A percentile compares a stretch with the other conserved stretches of the same genome.
phyloP scores from a whole-genome alignment of 768 basidiomycete species.

The Mycena chlorophos region DNA sequence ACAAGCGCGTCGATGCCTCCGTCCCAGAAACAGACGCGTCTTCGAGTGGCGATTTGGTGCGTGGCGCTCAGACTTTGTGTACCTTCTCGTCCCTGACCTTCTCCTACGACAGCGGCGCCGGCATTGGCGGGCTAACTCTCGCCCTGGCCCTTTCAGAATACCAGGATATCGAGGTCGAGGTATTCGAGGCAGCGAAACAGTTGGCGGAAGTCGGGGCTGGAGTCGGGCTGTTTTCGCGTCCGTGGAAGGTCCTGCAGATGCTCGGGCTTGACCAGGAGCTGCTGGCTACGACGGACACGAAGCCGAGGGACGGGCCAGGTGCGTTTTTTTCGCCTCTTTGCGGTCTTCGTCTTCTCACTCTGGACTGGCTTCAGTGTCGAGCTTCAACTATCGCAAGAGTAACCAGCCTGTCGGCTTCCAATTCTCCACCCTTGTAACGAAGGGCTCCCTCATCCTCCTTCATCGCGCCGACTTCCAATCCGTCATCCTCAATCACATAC shows the following conservation, averaged over 20 bases:
- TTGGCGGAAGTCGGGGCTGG: conserved; percentile 63
- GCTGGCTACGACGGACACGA: conserved; percentile 38
- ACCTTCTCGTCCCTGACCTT: conserved; percentile 9
- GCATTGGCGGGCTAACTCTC: conserved; percentile 49
- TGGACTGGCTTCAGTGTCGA: conserved; percentile 38
- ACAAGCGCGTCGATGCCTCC: too few species aligned
- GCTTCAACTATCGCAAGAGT: conserved; percentile 60
- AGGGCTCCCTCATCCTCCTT: conserved; percentile 54
- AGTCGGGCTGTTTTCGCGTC: conserved; percentile 53
- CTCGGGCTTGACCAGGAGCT: conserved; percentile 50
- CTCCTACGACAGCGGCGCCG: conserved; percentile 46
- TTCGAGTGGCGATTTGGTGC: conserved; percentile 59
- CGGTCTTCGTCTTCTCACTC: conserved; percentile 1
- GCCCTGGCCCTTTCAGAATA: conserved; percentile 50
- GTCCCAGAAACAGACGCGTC: too few species aligned
- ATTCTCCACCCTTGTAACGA: conserved; percentile 54
- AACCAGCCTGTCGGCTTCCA: conserved; percentile 56
- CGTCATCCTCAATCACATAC: conserved; percentile 52
- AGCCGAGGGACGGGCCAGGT: conserved; percentile 45
- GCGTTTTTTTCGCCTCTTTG: not conserved
- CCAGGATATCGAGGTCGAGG: conserved; percentile 54
- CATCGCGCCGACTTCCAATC: conserved; percentile 71
- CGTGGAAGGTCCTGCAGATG: conserved; percentile 49
- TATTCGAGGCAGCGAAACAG: conserved; percentile 53
- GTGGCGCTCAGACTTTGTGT: conserved; percentile 22